phyloP scores from a whole-genome alignment of 1,284 basidiomycete genomes.

The Porphyrellus sp. region DNA sequence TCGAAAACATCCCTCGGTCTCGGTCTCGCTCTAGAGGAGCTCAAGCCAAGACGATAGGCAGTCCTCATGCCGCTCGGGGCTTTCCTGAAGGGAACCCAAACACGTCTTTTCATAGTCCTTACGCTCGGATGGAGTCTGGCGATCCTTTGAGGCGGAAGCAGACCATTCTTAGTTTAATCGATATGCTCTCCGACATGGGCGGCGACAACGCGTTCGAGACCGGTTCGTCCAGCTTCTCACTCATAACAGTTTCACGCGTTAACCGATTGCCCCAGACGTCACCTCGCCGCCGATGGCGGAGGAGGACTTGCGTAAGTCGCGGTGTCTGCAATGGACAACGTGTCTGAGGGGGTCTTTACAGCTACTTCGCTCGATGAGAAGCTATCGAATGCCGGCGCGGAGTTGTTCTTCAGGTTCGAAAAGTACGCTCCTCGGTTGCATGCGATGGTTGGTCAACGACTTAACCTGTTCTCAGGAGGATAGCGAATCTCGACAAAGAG shows the following conservation, averaged over 20 bases:
- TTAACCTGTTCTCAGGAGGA: conserved; percentile 21
- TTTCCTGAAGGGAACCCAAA: conserved; percentile 35
- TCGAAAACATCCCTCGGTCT: conserved; percentile 27
- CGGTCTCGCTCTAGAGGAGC: conserved; percentile 31
- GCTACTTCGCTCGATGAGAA: conserved; percentile 36
- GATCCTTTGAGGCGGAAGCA: conserved; percentile 48
- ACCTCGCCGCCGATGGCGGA: conserved; percentile 48
- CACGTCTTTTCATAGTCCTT: conserved; percentile 30
- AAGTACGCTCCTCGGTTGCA: conserved; percentile 24
- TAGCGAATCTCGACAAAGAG: conserved; percentile 36
- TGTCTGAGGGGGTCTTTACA: conserved; percentile 13
- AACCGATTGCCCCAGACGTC: conserved; percentile 25
- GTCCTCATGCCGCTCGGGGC: conserved; percentile 24
- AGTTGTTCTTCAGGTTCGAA: conserved; percentile 33
- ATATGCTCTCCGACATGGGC: conserved; percentile 57
- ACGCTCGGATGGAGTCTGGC: conserved; percentile 28
- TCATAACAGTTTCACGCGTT: conserved; percentile 2
- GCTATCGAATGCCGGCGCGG: conserved; percentile 35
- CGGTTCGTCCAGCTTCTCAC: conserved; percentile 36
- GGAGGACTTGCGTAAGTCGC: conserved; percentile 54
- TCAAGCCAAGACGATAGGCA: conserved; percentile 28
- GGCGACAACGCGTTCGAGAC: conserved; percentile 46
- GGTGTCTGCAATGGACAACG: neutral
- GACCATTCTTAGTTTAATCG: conserved; percentile 63
- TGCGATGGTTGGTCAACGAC: neutral